Percentiles rank a stretch among this genome's conserved stretches.
Evolutionary conservation across 2,329 filamentous ascomycete species (phyloP).

Genomic region (Exophiala sideris): DNA sequence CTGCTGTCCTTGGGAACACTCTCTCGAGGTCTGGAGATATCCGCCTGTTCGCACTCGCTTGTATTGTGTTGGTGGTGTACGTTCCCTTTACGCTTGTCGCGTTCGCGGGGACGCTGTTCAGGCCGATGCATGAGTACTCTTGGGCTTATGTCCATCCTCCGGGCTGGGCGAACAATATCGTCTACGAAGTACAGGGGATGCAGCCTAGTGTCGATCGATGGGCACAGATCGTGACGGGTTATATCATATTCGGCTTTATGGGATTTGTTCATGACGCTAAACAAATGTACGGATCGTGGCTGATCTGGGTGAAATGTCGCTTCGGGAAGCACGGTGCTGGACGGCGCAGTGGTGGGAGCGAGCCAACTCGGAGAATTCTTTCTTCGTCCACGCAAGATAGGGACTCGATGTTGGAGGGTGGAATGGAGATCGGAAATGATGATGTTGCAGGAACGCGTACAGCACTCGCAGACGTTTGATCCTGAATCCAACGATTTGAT

Average conservation of each 20-base stretch:
- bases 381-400: neutral
- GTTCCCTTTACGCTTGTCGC: constrained; percentile 54
- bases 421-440: neutral
- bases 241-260: constrained; percentile 61
- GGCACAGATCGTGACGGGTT: constrained; percentile 53
- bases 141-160: constrained; percentile 54
- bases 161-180: constrained; percentile 48
- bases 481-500: too few species aligned
- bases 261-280: constrained; percentile 61
- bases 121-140: constrained; percentile 44
- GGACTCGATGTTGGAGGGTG: neutral
- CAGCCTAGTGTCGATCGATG: constrained; percentile 52
- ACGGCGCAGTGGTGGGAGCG: neutral
- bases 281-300: constrained; percentile 50
- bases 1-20: constrained; percentile 58
- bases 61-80: constrained; percentile 54
- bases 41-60: constrained; percentile 38
- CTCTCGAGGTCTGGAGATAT: constrained; percentile 36
- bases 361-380: neutral
- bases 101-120: constrained; percentile 43
- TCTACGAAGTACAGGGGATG: constrained; percentile 46
- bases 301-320: constrained; percentile 39
- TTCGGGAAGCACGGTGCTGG: constrained; percentile 27
- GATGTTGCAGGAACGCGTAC: neutral
- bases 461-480: neutral